phyloP scores from a whole-genome alignment of 306 rosid genomes.

The Neltuma alba region DNA sequence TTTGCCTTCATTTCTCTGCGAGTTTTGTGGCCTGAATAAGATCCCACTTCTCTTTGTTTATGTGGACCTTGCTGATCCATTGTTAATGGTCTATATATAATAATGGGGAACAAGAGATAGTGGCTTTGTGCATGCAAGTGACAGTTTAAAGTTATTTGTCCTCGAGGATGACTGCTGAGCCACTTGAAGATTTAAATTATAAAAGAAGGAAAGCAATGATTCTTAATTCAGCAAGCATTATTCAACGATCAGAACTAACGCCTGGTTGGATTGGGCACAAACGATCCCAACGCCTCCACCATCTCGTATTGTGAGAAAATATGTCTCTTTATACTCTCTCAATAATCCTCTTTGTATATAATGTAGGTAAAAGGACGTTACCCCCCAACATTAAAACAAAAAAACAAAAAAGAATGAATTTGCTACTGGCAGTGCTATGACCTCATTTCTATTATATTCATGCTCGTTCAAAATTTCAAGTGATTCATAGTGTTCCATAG shows the following conservation, averaged over 20 bases:
- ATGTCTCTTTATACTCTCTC: no score
- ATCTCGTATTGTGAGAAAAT: background rate
- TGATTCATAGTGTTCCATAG: no score
- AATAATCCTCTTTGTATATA: no score
- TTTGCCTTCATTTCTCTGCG: no score
- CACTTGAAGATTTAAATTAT: background rate
- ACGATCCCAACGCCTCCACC: background rate
- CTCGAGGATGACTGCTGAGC: background rate
- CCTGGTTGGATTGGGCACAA: background rate
- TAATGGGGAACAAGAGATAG: background rate
- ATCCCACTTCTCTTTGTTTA: slow-evolving; percentile 10
- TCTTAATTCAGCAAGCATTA: background rate
- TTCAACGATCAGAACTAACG: background rate
- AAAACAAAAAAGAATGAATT: no score
- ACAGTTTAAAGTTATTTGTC: background rate
- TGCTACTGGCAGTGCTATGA: no score
- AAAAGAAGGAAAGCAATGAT: background rate
- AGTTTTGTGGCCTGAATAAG: slow-evolving; percentile 35
- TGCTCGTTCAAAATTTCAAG: no score
- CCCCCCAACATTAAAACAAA: no score
- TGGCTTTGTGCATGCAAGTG: background rate
- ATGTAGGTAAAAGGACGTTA: no score
- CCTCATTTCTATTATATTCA: no score
- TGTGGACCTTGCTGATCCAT: background rate
- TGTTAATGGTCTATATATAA: background rate